Conservation (phyloP, 2,329 filamentous ascomycete species). For the Diaporthe caulivora region DNA sequence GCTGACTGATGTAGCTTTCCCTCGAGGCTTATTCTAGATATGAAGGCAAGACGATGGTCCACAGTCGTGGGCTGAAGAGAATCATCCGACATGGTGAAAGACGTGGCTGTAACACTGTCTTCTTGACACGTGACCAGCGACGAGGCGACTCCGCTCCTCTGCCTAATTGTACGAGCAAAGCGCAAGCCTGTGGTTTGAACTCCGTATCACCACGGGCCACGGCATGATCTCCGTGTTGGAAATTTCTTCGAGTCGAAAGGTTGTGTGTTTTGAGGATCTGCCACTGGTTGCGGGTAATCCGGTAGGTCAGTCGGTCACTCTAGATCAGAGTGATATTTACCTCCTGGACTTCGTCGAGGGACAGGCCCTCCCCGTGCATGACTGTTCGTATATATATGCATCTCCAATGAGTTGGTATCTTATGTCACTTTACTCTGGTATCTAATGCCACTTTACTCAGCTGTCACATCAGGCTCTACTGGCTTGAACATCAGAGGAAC, state of each 20-base stretch:
- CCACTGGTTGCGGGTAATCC: not conserved
- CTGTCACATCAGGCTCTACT: not conserved
- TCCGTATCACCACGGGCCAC: not conserved
- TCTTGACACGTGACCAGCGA: not conserved
- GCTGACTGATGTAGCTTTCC: slow-evolving; percentile 6
- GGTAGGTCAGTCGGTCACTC: not conserved
- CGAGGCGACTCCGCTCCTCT: not conserved
- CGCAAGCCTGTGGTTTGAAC: not conserved
- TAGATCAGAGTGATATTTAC: not conserved
- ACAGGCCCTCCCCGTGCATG: not conserved
- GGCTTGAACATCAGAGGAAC: not conserved
- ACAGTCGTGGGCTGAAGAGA: not conserved
- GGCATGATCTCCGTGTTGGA: not conserved
- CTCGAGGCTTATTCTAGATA: not conserved
- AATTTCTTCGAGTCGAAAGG: not conserved
- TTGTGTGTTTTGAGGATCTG: not conserved
- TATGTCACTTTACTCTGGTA: not conserved
- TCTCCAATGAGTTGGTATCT: not conserved
- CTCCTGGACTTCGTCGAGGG: not conserved
- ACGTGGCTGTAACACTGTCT: not conserved
- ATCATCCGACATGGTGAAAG: not conserved
- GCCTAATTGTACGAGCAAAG: not conserved
- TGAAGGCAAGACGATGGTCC: not conserved
- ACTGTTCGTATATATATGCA: not conserved
- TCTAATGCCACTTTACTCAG: not conserved